Conservation (phyloP, 2,329 filamentous ascomycete genomes). For the Neonectria magnoliae region DNA sequence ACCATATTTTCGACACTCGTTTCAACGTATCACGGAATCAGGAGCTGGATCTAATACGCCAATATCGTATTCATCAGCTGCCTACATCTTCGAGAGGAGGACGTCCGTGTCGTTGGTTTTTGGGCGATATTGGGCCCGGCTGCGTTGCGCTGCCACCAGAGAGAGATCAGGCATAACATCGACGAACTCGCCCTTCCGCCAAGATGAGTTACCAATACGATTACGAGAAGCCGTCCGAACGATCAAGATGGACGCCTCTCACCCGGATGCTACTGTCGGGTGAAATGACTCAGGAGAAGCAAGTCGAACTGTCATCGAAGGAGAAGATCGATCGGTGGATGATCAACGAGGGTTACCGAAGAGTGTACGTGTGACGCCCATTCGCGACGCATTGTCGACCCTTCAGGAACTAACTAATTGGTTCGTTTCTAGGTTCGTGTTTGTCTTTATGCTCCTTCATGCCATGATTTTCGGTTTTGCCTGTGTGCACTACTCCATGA, state of each 20-base stretch:
- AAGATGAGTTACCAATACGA: conserved; percentile 44
- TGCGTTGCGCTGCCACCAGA: not conserved
- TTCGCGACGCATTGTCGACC: not conserved
- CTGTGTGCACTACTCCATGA: conserved; percentile 81
- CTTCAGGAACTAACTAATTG: conserved; percentile 13
- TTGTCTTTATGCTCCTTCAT: conserved; percentile 78
- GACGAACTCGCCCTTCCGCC: conserved; percentile 3
- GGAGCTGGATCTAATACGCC: not conserved
- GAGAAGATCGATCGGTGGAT: conserved; percentile 88
- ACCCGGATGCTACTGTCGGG: conserved; percentile 85
- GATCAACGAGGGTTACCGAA: conserved; percentile 86
- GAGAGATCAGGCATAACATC: not conserved
- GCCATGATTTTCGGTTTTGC: conserved; percentile 82
- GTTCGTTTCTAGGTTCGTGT: conserved; percentile 70
- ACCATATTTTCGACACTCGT: not conserved
- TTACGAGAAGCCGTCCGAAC: conserved; percentile 64
- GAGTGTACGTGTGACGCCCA: conserved; percentile 70
- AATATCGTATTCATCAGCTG: not conserved
- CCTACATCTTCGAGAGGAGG: not conserved
- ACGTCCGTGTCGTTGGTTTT: not conserved
- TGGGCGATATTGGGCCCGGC: not conserved
- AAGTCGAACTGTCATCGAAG: conserved; percentile 72
- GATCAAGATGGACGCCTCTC: conserved; percentile 83
- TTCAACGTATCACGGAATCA: not conserved
- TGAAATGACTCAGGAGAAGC: conserved; percentile 80